Percentiles rank a stretch among this genome's conserved stretches.
Evolutionary conservation across 2,329 filamentous ascomycete genomes (phyloP).

Genomic region (Colletotrichum somersetense): DNA sequence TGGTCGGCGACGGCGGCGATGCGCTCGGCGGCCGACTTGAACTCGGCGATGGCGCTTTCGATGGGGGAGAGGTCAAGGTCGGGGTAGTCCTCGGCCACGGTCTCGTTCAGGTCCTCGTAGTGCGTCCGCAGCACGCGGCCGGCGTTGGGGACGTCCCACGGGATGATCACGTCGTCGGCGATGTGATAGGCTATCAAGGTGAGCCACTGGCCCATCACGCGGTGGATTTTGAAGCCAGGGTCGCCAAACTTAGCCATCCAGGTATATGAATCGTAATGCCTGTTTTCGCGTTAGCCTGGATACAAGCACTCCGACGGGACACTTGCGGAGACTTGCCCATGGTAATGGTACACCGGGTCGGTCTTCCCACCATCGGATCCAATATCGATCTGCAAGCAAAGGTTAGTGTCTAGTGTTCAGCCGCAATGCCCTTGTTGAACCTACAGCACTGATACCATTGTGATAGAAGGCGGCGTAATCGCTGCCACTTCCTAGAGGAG

Average conservation of each 20-base stretch:
- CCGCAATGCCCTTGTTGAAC: not conserved
- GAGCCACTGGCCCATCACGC: conserved; percentile 58
- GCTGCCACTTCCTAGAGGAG: conserved; percentile 26
- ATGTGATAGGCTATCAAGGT: conserved; percentile 35
- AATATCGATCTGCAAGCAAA: conserved; percentile 10
- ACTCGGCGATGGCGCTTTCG: conserved; percentile 16
- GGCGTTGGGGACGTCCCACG: conserved; percentile 36
- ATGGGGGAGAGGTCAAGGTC: conserved; percentile 26
- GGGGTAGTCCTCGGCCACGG: conserved; percentile 13
- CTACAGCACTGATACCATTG: conserved; percentile 32
- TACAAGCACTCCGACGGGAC: not conserved
- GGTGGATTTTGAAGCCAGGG: conserved; percentile 62
- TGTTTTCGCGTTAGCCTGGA: not conserved
- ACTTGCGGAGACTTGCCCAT: conserved; percentile 10
- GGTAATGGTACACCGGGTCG: conserved; percentile 34
- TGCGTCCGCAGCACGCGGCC: conserved; percentile 30
- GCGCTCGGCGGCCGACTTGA: conserved; percentile 24
- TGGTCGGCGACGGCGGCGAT: conserved; percentile 27
- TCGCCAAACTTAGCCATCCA: conserved; percentile 67
- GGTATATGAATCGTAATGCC: conserved; percentile 50
- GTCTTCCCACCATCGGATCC: conserved; percentile 35
- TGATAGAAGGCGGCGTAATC: conserved; percentile 36
- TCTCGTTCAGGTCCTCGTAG: conserved; percentile 34
- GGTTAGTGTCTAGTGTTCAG: not conserved
- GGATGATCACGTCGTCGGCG: conserved; percentile 33